These are phyloP conservation scores for Volvox africanus DNA, from an alignment of 139 green algal genomes.

Conservation along the genomic window DNA sequence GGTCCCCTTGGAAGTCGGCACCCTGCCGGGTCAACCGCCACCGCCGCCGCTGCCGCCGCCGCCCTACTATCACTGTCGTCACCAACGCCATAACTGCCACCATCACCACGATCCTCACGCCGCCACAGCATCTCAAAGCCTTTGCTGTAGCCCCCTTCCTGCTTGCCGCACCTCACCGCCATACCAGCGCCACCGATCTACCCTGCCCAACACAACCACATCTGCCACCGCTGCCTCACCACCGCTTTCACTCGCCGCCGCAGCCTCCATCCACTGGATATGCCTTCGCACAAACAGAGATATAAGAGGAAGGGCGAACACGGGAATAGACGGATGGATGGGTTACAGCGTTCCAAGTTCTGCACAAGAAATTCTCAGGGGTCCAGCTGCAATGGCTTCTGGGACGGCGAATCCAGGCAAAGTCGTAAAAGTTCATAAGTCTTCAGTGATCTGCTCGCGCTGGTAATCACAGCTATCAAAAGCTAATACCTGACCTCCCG, in stretches of 20 bases:
- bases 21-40: not conserved
- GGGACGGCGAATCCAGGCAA: too few species aligned
- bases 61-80: not conserved
- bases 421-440: too few species aligned
- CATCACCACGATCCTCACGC: not conserved
- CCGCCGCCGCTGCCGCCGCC: conserved; percentile 23
- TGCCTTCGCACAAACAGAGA: too few species aligned
- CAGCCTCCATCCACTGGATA: not conserved
- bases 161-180: not conserved
- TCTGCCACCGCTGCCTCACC: not conserved
- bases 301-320: too few species aligned
- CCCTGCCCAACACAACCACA: not conserved
- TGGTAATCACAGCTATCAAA: too few species aligned
- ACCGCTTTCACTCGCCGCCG: not conserved
- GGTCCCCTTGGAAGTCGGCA: not conserved
- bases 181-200: not conserved
- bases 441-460: too few species aligned
- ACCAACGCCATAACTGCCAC: not conserved
- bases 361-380: too few species aligned
- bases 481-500: too few species aligned
- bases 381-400: too few species aligned
- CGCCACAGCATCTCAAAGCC: too few species aligned
- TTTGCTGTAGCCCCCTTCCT: not conserved
- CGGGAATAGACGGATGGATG: too few species aligned
- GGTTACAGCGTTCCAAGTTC: too few species aligned